Evolutionary conservation across 305 asterid genomes (phyloP).

Genomic region (Fraxinus velutina): DNA sequence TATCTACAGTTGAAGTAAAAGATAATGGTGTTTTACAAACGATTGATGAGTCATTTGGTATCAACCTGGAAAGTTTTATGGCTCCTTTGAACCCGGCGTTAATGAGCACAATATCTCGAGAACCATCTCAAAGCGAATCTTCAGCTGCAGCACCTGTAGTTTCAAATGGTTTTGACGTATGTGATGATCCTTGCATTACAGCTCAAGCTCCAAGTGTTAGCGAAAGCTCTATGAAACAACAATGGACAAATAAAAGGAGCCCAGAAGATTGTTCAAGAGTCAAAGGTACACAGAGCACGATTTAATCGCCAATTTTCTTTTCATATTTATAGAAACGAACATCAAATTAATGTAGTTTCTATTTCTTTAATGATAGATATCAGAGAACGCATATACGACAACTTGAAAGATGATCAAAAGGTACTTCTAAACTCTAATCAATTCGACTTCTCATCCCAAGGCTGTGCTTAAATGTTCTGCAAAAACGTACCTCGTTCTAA

Average conservation of each 20-base stretch:
- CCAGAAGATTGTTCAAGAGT: conserved; percentile 43
- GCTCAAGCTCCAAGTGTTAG: conserved; percentile 55
- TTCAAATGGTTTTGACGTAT: conserved; percentile 53
- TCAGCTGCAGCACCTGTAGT: conserved; percentile 56
- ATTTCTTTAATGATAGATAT: conserved; percentile 34
- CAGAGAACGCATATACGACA: conserved; percentile 41
- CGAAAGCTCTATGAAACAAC: conserved; percentile 63
- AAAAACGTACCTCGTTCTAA: neutral
- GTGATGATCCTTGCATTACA: conserved; percentile 56
- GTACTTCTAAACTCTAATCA: conserved; percentile 28
- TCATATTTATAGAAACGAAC: neutral
- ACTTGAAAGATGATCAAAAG: conserved; percentile 50
- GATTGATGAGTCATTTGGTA: conserved; percentile 45
- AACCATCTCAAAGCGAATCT: conserved; percentile 82
- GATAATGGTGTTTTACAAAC: conserved; percentile 44
- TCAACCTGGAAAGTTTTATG: conserved; percentile 42
- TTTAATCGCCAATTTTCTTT: neutral
- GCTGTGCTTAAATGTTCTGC: neutral
- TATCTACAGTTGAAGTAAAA: conserved; percentile 32
- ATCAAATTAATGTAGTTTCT: neutral
- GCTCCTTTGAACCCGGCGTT: conserved; percentile 41
- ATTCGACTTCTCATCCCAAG: neutral
- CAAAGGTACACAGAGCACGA: conserved; percentile 39
- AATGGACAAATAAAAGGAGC: conserved; percentile 41
- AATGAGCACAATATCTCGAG: conserved; percentile 47